Evolutionary conservation across 1,139 yeast genomes (phyloP).

Genomic region (Blastobotrys proliferans): DNA sequence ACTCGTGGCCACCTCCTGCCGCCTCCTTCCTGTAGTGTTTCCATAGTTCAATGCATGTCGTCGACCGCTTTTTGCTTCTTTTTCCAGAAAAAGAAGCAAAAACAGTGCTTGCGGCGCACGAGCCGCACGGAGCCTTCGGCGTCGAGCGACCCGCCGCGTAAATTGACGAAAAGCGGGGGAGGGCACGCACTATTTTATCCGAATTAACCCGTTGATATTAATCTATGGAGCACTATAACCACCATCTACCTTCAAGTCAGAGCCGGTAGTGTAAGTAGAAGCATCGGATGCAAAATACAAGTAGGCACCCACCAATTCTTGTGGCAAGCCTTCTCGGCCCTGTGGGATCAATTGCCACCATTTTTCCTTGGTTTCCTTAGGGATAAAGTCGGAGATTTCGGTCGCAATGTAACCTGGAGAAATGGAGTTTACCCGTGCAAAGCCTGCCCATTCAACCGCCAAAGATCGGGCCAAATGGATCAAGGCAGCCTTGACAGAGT

Average conservation of each 20-base stretch:
- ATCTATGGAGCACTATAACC: conserved; percentile 50
- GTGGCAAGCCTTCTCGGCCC: conserved; percentile 78
- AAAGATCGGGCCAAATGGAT: conserved; percentile 74
- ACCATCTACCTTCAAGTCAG: conserved; percentile 80
- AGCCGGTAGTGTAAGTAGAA: conserved; percentile 77
- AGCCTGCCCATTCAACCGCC: conserved; percentile 88
- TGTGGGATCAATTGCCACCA: conserved; percentile 75
- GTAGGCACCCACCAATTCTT: conserved; percentile 84
- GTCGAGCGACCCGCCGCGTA: too few relatives aligned
- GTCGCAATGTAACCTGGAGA: conserved; percentile 86
- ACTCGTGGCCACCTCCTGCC: too few relatives aligned
- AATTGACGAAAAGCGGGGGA: too few relatives aligned
- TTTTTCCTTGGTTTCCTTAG: conserved; percentile 47
- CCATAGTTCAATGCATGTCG: too few relatives aligned
- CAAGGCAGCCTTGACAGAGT: conserved; percentile 86
- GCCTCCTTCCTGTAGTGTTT: too few relatives aligned
- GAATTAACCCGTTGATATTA: too few relatives aligned
- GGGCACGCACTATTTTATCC: too few relatives aligned
- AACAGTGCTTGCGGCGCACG: too few relatives aligned
- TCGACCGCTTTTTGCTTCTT: too few relatives aligned
- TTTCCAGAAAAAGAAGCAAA: too few relatives aligned
- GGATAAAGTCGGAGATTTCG: conserved; percentile 60
- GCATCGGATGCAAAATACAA: conserved; percentile 86
- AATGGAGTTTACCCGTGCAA: conserved; percentile 80
- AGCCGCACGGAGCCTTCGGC: too few relatives aligned